phyloP scores from a whole-genome alignment of 352 stramenopile species.

The Globisporangium solare region DNA sequence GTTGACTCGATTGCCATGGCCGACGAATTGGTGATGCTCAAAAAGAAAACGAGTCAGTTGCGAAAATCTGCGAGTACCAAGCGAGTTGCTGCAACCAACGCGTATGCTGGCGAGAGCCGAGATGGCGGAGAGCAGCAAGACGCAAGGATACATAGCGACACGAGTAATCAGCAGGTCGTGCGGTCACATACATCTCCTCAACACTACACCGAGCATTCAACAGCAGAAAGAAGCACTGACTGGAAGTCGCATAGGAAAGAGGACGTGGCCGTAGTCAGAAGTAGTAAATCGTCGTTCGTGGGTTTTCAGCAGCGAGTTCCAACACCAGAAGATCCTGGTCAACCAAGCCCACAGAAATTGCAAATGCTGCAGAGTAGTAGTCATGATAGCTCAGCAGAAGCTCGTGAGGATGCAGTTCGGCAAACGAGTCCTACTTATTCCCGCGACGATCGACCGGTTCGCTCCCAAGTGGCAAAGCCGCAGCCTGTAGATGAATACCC shows the following conservation, averaged over 20 bases:
- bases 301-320: not conserved
- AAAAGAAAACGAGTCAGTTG: slow-evolving; percentile 51
- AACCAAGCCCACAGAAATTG: slow-evolving; percentile 33
- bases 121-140: too few species aligned
- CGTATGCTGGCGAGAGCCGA: not conserved
- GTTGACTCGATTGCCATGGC: not conserved
- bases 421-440: not conserved
- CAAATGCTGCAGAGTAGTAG: slow-evolving; percentile 38
- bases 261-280: not conserved
- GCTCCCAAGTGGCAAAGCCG: slow-evolving; percentile 15
- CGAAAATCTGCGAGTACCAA: slow-evolving; percentile 42
- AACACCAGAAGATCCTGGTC: not conserved
- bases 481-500: not conserved
- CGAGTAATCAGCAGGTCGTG: not conserved
- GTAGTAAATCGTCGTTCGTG: not conserved
- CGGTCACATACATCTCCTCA: slow-evolving; percentile 13
- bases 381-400: slow-evolving; percentile 12
- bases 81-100: slow-evolving; percentile 6
- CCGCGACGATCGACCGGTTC: slow-evolving; percentile 39
- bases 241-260: not conserved
- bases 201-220: not conserved
- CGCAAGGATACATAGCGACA: not conserved
- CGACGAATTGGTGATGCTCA: slow-evolving; percentile 53
- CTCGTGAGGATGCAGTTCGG: not conserved
- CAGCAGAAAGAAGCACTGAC: not conserved